Evolutionary conservation across 257 asterid species (phyloP), one percentile per base, ranked within the genome.

Genomic region (Plectranthus barbatus): DNA sequence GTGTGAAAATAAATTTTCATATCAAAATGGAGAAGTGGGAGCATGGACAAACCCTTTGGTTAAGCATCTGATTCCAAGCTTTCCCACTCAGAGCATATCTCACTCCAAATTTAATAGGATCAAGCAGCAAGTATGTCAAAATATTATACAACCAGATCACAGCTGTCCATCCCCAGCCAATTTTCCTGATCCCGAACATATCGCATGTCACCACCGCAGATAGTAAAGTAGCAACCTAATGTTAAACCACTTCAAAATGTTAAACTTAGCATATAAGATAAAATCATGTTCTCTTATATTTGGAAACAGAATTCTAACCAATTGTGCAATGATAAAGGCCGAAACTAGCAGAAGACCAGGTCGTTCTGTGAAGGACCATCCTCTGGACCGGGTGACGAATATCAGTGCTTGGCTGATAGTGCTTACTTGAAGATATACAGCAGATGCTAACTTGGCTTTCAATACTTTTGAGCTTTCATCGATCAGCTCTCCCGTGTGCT

Each of bases 351-450:
- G 86, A 37, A 81, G 76, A 9, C 91, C 88, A 0, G 87, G 86
- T 23, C 84, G 57, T 67, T 78, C 84, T 5, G 73, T 69, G 70
- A 76, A 83, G 11, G 90, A 83, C 84, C 82, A 83, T 0, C 86
- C 83, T 56, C 81, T 53, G 5, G 90, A 83, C 3, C 86, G 65
- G 1, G 86, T 80, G 46, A 83, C 86, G 9, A 83, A 83, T 53
- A 83, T 83, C 74, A 83, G 57, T 20, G 90, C 90, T 50, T 83
- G 85, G 68, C 85, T 77, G 61, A 80, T 84, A 34, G 81, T 80
- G 80, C 92, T 84, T 6, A 82, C 88, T 84, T 82, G 92, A 46
- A 84, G 88, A 70, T 84, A 82, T 13, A 85, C 70, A 6, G 90
- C 90, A 57, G 90, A 82, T 24, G 89, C 64, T 36, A 85, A 51